Evolutionary conservation across 2,329 filamentous ascomycete species (phyloP).

Genomic region (Beauveria bassiana): DNA sequence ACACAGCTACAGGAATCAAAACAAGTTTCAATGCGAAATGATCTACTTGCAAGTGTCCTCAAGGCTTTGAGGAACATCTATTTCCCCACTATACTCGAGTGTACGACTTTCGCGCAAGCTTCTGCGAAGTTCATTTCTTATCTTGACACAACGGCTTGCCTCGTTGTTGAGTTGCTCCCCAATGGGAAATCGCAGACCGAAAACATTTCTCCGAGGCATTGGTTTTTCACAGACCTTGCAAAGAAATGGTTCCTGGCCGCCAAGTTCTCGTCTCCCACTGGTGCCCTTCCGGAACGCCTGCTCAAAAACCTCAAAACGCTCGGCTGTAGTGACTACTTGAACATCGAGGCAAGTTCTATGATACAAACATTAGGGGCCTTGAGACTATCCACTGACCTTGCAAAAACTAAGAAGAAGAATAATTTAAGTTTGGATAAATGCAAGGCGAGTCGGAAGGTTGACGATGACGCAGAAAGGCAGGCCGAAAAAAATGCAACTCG

Average conservation of each 20-base stretch:
- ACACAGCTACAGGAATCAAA: too few relatives aligned
- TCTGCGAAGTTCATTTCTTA: too few relatives aligned
- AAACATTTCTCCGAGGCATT: too few relatives aligned
- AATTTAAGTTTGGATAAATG: too few relatives aligned
- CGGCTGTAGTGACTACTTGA: background rate
- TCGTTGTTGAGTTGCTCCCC: too few relatives aligned
- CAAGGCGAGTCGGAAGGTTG: too few relatives aligned
- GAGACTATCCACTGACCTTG: background rate
- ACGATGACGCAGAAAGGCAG: background rate
- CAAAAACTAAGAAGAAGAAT: background rate
- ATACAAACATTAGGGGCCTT: background rate
- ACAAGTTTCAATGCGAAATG: background rate
- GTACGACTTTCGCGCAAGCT: too few relatives aligned
- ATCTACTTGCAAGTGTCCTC: too few relatives aligned
- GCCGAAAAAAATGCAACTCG: background rate
- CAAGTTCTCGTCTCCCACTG: background rate
- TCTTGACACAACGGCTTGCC: too few relatives aligned
- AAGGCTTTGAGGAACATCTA: too few relatives aligned
- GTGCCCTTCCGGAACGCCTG: background rate
- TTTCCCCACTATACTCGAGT: too few relatives aligned
- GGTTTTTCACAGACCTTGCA: background rate
- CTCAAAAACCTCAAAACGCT: background rate
- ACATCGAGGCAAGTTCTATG: background rate
- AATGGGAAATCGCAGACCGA: too few relatives aligned
- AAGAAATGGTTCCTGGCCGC: background rate